These are phyloP conservation scores for Candida michaelii DNA, from an alignment of 805 yeast species.

Conservation along the genomic window DNA sequence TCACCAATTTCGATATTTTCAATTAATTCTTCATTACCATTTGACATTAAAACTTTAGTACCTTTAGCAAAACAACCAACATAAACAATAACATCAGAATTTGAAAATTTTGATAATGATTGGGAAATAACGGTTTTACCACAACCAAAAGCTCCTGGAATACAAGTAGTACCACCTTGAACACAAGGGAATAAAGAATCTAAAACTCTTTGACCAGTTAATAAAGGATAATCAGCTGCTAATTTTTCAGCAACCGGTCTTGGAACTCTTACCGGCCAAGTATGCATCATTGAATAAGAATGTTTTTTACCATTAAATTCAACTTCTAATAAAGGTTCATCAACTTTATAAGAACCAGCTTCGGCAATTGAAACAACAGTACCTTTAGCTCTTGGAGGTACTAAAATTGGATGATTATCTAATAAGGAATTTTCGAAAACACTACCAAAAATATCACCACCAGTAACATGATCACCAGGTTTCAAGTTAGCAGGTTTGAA, in stretches of 20 bases:
- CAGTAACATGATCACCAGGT: constrained; percentile 96
- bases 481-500: constrained; percentile 76
- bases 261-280: constrained; percentile 99
- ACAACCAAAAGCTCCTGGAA: constrained; percentile 99
- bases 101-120: constrained; percentile 93
- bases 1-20: constrained; percentile 39
- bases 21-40: constrained; percentile 35
- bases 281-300: constrained; percentile 90
- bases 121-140: constrained; percentile 99
- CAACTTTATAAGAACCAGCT: constrained; percentile 88
- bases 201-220: constrained; percentile 98
- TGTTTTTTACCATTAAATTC: constrained; percentile 88
- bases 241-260: constrained; percentile 96
- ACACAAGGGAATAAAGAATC: constrained; percentile 98
- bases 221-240: constrained; percentile 89
- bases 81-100: constrained; percentile 94
- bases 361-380: constrained; percentile 87
- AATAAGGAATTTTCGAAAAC: constrained; percentile 92
- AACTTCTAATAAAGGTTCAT: constrained; percentile 85
- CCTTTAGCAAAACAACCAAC: constrained; percentile 57
- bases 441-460: constrained; percentile 96
- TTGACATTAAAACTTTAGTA: constrained; percentile 44
- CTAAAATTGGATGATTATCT: constrained; percentile 87
- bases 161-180: constrained; percentile 99
- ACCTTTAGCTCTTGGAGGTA: constrained; percentile 99